These are phyloP conservation scores for Nakaseomyces bracarensis DNA, from an alignment of 1,139 yeast genomes.

Conservation along the genomic window DNA sequence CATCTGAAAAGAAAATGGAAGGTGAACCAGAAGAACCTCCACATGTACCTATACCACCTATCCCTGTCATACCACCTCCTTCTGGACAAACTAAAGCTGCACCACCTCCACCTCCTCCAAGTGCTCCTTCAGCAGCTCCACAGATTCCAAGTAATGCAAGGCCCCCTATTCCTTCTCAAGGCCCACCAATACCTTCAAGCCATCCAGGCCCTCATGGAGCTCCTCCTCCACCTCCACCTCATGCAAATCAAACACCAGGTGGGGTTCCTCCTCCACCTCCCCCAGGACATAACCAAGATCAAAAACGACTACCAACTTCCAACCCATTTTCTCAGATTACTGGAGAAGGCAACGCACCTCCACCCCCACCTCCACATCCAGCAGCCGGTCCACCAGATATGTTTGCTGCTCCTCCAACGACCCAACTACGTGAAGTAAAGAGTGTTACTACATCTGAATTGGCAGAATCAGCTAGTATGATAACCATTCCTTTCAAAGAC, in stretches of 20 bases:
- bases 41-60: constrained; percentile 4
- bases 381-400: constrained; percentile 7
- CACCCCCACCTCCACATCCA: constrained; percentile 8
- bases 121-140: constrained; percentile 12
- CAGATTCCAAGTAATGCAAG: background rate
- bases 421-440: constrained; percentile 14
- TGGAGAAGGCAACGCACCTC: constrained; percentile 1
- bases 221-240: constrained; percentile 10
- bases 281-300: background rate
- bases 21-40: constrained; percentile 6
- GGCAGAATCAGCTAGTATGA: background rate
- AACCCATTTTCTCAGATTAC: constrained; percentile 3
- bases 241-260: background rate
- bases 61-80: constrained; percentile 15
- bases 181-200: constrained; percentile 10
- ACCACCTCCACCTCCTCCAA: constrained; percentile 17
- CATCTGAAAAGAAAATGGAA: constrained; percentile 8
- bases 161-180: constrained; percentile 2
- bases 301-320: constrained; percentile 2
- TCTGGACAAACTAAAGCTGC: constrained; percentile 7
- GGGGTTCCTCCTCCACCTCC: constrained; percentile 2
- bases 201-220: constrained; percentile 6
- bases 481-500: constrained; percentile 29
- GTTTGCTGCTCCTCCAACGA: constrained; percentile 10
- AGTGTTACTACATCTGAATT: constrained; percentile 4